Evolutionary conservation across 2,329 filamentous ascomycete species (phyloP).

Genomic region (Fusarium verrucosum): DNA sequence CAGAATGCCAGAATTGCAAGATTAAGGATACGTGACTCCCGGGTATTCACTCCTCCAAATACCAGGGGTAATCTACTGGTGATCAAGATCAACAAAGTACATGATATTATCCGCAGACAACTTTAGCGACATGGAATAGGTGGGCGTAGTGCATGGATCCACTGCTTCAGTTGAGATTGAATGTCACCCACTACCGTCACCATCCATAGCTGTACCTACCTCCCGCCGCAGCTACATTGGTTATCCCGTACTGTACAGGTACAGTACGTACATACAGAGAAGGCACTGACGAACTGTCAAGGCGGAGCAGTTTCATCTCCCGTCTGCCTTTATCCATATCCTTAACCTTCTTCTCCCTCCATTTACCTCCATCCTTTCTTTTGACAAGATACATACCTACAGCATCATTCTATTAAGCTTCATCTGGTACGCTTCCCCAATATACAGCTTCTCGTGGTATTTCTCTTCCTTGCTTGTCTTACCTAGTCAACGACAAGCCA

Average conservation of each 20-base stretch:
- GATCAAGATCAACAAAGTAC: slow-evolving; percentile 4
- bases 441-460: background rate
- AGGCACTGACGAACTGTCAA: slow-evolving; percentile 17
- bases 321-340: slow-evolving; percentile 4
- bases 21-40: slow-evolving; percentile 3
- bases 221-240: background rate
- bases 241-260: background rate
- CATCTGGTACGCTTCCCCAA: slow-evolving; percentile 15
- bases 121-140: too few species aligned
- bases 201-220: too few species aligned
- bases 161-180: slow-evolving; percentile 36
- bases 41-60: slow-evolving; percentile 1
- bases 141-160: too few species aligned
- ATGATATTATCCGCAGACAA: too few species aligned
- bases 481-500: background rate
- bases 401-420: background rate
- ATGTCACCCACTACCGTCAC: slow-evolving; percentile 24
- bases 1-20: background rate
- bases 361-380: slow-evolving; percentile 2
- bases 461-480: background rate
- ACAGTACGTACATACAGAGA: slow-evolving; percentile 6
- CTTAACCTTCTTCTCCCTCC: slow-evolving; percentile 6
- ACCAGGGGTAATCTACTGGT: slow-evolving; percentile 17
- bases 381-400: background rate
- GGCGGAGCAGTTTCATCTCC: slow-evolving; percentile 32